A percentile compares a stretch with the other conserved stretches of the same genome.
Evolutionary conservation across 2,329 filamentous ascomycete genomes (phyloP).

Genomic region (Neurospora sp.): DNA sequence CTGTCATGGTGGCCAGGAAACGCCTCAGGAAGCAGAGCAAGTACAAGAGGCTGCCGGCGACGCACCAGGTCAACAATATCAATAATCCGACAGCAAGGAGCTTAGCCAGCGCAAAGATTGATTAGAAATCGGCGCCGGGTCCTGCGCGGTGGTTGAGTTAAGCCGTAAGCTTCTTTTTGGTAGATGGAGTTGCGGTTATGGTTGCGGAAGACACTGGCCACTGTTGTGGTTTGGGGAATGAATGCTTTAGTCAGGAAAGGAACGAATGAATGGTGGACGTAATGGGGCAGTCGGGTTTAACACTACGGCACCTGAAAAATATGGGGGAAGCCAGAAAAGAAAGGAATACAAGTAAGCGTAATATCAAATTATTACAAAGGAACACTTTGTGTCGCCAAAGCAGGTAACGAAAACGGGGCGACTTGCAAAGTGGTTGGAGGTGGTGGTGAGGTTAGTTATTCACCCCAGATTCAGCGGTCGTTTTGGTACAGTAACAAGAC

Average conservation of each 20-base stretch:
- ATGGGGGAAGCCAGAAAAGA: neutral
- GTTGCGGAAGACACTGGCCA: too few relatives aligned
- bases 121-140: constrained; percentile 35
- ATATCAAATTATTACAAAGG: neutral
- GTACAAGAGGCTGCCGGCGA: constrained; percentile 54
- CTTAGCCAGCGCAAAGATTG: constrained; percentile 65
- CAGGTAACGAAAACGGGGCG: too few relatives aligned
- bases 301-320: too few relatives aligned
- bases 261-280: neutral
- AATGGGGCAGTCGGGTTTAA: neutral
- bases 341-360: neutral
- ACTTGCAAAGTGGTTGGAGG: too few relatives aligned
- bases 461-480: too few relatives aligned
- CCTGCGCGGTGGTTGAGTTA: neutral
- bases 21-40: constrained; percentile 79
- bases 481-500: too few relatives aligned
- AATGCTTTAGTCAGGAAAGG: too few relatives aligned
- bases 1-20: constrained; percentile 96
- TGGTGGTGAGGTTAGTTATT: too few relatives aligned
- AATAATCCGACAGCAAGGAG: constrained; percentile 56
- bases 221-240: too few relatives aligned
- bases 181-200: neutral
- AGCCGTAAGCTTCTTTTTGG: neutral
- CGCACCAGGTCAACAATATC: constrained; percentile 75
- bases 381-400: too few relatives aligned